Evolutionary conservation across 441 rosid genomes (phyloP), one percentile per base, ranked within the genome.

Genomic region (Manihot esculenta): DNA sequence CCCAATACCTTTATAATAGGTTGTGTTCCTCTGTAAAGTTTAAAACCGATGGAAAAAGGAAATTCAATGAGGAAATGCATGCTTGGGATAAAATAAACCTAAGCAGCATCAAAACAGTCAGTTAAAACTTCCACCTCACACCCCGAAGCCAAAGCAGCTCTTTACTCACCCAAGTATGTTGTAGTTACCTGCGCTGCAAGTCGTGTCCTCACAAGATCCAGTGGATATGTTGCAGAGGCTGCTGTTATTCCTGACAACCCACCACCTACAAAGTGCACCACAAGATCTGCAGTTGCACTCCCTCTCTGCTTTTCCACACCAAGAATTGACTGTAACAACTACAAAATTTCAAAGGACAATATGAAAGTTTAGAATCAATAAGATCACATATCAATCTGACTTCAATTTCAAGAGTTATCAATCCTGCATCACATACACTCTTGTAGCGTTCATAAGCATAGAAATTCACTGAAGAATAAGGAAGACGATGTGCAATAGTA

Each of bases 141-240:
- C 14, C 27, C 58, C 41, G 49, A 50, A 38, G 23, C 65, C 24
- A 62, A 2, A 58, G 50, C 41, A 62, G 73, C 48, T 63, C 68
- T 58, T 67, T 35, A 69, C 65, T 71, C 73, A 74, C 65, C 76
- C 64, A 38, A 41, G 68, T 48, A 21, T 56, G 59, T 44, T 66
- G 61, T 66, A 70, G 71, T 79, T 85, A 92, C 99, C 98, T 94
- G 99, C 11, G 96, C 96, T 70, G 98, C 89, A 62, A 96, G 94
- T 50, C 99, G 94, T 1, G 98, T 91, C 85, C 99, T 87, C 63
- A 93, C 93, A 71, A 96, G 99, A 88, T 96, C 99, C 68, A 96
- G 77, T 5, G 99, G 99, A 79, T 96, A 96, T 5, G 92, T 89
- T 50, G 85, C 93, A 42, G 95, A 82, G 63, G 97, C 98, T 73